Base-by-base conservation (phyloP, 1,139 yeast species). In the Hemisphaericaspora xylanilytica region DNA sequence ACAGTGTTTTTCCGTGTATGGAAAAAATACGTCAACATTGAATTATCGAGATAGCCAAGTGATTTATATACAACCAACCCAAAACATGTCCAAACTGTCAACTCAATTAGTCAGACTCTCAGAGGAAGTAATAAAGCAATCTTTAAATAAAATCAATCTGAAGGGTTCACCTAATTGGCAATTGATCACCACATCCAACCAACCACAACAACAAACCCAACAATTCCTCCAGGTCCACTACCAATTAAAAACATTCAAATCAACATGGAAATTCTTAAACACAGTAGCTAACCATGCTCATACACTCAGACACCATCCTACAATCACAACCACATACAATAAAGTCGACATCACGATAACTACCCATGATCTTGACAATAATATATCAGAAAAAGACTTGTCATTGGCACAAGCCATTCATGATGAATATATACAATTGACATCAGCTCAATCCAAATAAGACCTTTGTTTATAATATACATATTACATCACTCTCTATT, bases 221-320 rank as follows among this genome's bases (percentile, higher is more conserved):
- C 47, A 41, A 37, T 54, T 30, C 32, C 38, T 38, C 56, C 35
- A 34, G 22, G 43, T 37, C 27, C 49, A 44, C 18, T 73, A 71
- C 49, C 58, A 55, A 30, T 71, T 84, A 49, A 65, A 61, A 38
- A 67, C 70, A 32, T 84, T 74, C 53, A 79, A 78, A 41, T 67
- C 68, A 25, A 81, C 90, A 0, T 81, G 89, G 87, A 62, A 51
- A 5, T 85, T 85, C 51, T 62, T 87, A 18, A 81, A 78, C 21
- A 71, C 72, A 39, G 75, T 85, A 2, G 79, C 89, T 1, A 61
- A 77, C 61, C 63, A 78, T 33, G 73, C 88, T 1, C 85, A 84
- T 52, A 51, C 65, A 1, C 60, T 67, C 51, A 82, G 80, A 20
- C 95, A 87, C 51, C 96, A 87, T 55, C 95, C 95, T 0, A 78